phyloP scores from a whole-genome alignment of 257 asterid genomes.

The Plantago ovata region DNA sequence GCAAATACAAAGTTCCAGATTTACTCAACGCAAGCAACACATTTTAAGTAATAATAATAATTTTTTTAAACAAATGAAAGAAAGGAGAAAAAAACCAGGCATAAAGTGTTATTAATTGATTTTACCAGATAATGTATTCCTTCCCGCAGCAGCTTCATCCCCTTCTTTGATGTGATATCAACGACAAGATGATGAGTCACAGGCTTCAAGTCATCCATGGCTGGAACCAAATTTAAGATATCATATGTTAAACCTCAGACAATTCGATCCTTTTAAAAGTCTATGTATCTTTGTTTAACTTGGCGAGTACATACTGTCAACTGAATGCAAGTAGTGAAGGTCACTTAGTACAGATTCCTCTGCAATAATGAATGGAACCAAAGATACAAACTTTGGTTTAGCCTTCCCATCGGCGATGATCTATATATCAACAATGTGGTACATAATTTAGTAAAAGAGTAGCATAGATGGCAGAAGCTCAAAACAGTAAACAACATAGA shows the following conservation, averaged over 20 bases:
- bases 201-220: conserved; percentile 89
- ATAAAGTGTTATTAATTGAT: not conserved
- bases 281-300: conserved; percentile 21
- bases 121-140: conserved; percentile 88
- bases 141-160: conserved; percentile 82
- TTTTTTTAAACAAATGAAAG: too few relatives aligned
- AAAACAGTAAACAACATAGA: not conserved
- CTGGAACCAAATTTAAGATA: conserved; percentile 38
- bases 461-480: conserved; percentile 14
- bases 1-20: conserved; percentile 9
- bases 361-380: conserved; percentile 56
- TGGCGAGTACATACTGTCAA: conserved; percentile 62
- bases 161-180: conserved; percentile 69
- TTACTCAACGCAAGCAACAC: conserved; percentile 1
- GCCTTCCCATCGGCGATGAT: conserved; percentile 83
- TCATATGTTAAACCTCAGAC: conserved; percentile 21
- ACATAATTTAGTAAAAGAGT: conserved; percentile 25
- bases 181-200: conserved; percentile 93
- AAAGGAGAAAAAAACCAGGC: too few relatives aligned
- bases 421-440: conserved; percentile 40
- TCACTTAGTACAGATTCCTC: conserved; percentile 59
- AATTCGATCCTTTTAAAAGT: conserved; percentile 20
- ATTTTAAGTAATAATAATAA: not conserved
- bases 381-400: conserved; percentile 74
- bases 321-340: conserved; percentile 71